A percentile compares a stretch with the other conserved stretches of the same genome.
Conservation (phyloP, 306 rosid genomes). For the Quercus engelmannii region DNA sequence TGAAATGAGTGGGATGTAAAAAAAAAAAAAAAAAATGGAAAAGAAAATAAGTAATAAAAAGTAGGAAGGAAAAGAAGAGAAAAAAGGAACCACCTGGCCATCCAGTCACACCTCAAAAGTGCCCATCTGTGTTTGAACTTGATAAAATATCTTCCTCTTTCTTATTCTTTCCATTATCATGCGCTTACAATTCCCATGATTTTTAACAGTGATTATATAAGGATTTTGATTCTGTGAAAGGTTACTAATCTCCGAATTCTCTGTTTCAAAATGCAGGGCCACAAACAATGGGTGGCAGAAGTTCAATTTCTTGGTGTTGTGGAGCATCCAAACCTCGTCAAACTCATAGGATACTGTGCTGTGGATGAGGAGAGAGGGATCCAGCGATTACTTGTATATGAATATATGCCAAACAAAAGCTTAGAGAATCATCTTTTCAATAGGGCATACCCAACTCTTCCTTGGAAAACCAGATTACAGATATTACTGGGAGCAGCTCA, state of each 20-base stretch:
- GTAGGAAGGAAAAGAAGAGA: background rate
- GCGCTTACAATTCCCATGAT: background rate
- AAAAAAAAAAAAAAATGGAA: too few relatives aligned
- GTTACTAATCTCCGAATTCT: background rate
- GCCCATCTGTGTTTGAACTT: background rate
- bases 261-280: conserved; percentile 46
- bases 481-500: conserved; percentile 71
- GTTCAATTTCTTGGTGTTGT: conserved; percentile 83
- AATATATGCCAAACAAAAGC: conserved; percentile 69
- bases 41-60: too few relatives aligned
- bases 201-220: background rate
- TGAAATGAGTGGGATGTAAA: too few relatives aligned
- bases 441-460: conserved; percentile 42
- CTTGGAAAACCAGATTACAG: conserved; percentile 71
- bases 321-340: conserved; percentile 82
- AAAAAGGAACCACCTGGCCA: background rate
- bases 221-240: background rate
- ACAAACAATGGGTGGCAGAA: conserved; percentile 83
- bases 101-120: background rate
- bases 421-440: conserved; percentile 73
- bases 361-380: conserved; percentile 78
- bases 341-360: conserved; percentile 79
- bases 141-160: background rate
- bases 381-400: conserved; percentile 79
- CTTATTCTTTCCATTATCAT: background rate